Conservation (phyloP, 2,329 filamentous ascomycete species). For the Pseudogymnoascus sp. region DNA sequence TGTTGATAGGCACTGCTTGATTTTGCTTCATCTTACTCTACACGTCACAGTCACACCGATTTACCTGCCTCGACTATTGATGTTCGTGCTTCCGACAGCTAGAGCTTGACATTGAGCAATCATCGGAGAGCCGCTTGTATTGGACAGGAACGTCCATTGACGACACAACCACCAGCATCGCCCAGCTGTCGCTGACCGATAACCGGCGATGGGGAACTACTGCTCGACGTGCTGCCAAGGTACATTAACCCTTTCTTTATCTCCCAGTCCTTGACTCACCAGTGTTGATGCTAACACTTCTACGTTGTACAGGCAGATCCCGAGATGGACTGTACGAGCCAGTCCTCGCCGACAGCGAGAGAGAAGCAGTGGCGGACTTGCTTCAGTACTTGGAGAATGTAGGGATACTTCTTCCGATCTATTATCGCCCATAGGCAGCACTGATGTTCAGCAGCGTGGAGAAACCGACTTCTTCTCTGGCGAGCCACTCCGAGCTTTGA, state of each 20-base stretch:
- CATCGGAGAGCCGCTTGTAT: slow-evolving; percentile 6
- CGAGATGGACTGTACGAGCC: slow-evolving; percentile 79
- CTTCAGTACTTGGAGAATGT: slow-evolving; percentile 96
- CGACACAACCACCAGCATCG: not conserved
- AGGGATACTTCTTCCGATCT: slow-evolving; percentile 21
- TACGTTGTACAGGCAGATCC: slow-evolving; percentile 54
- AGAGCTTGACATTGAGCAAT: slow-evolving; percentile 7
- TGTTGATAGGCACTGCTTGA: not conserved
- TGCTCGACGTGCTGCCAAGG: slow-evolving; percentile 58
- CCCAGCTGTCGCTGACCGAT: slow-evolving; percentile 18
- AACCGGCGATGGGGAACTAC: slow-evolving; percentile 52
- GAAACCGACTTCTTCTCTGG: slow-evolving; percentile 98
- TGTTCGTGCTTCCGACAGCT: not conserved
- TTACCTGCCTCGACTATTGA: not conserved
- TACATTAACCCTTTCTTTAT: slow-evolving; percentile 25
- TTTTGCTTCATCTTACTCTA: not conserved
- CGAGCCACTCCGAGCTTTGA: slow-evolving; percentile 86
- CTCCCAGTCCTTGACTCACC: slow-evolving; percentile 15
- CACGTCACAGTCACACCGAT: slow-evolving; percentile 7
- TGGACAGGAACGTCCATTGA: slow-evolving; percentile 6
- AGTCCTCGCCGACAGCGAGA: slow-evolving; percentile 88
- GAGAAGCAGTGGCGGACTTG: slow-evolving; percentile 92
- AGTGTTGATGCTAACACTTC: slow-evolving; percentile 29
- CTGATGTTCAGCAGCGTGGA: slow-evolving; percentile 53
- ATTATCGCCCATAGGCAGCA: not conserved